phyloP scores from a whole-genome alignment of 306 rosid genomes.

The Prunus kanzakura region DNA sequence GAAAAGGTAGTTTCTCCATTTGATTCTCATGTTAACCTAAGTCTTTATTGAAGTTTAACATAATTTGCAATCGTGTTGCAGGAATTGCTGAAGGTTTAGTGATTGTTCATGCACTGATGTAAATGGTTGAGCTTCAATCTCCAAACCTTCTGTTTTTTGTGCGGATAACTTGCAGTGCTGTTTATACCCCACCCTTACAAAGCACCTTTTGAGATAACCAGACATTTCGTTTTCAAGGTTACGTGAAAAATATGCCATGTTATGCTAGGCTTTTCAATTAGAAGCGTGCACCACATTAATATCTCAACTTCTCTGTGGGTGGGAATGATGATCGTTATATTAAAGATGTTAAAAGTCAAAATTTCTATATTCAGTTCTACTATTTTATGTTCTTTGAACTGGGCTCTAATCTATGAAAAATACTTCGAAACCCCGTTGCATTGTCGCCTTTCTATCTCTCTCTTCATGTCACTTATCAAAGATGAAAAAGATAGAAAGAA shows the following conservation, averaged over 20 bases:
- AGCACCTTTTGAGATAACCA: conserved; percentile 21
- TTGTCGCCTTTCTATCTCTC: too few species aligned
- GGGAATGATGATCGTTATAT: too few species aligned
- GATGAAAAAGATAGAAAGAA: too few species aligned
- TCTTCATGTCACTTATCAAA: too few species aligned
- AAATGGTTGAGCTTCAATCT: conserved; percentile 35
- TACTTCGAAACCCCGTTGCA: too few species aligned
- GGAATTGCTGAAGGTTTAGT: conserved; percentile 87
- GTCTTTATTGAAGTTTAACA: not conserved
- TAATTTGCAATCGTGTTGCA: conserved; percentile 39
- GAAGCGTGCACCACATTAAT: not conserved
- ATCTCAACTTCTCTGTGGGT: not conserved
- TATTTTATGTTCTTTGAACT: too few species aligned
- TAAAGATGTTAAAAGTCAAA: too few species aligned
- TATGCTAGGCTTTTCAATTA: not conserved
- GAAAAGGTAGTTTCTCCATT: conserved; percentile 60
- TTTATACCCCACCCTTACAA: not conserved
- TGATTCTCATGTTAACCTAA: not conserved
- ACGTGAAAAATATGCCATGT: not conserved
- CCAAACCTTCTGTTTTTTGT: conserved; percentile 15
- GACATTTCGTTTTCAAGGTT: not conserved
- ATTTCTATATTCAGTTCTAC: too few species aligned
- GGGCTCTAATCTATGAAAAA: too few species aligned
- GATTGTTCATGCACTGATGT: conserved; percentile 21
- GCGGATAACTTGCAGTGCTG: conserved; percentile 22